Evolutionary conservation across 208 protist species (phyloP), one percentile per base, ranked within the genome.

Genomic region (Crithidia fasciculata): DNA sequence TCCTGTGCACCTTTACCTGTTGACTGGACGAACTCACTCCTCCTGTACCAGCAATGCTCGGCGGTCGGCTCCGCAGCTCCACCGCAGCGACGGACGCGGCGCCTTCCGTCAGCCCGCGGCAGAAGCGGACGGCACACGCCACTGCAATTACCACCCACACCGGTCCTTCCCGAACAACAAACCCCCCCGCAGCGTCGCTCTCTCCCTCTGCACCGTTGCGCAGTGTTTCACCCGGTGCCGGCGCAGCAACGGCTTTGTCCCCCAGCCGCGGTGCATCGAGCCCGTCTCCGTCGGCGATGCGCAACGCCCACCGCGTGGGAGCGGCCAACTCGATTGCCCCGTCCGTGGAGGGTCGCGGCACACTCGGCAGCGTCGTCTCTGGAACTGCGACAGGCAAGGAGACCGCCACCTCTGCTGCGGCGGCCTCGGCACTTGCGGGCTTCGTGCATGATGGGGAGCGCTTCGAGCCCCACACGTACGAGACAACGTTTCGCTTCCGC

Each of bases 401-500:
- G 12, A 73, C 70, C 19, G 59, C 44, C 15, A 45, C 56, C 18
- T 66, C 78, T 2, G 28, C 28, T 28, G 28, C 28, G 28, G 28
- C 45, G 45, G 45, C 9, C 45, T 8, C 12, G 9, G 12, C 45
- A 8, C 44, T 63, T 1, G 57, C 71, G 2, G 45, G 56, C 36
- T 63, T 74, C 39, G 68, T 54, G 36, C 56, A 54, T 12, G 68
- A 66, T 18, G 81, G 81, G 0, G 72, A 72, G 50, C 74, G 71
- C 28, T 80, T 79, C 15, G 71, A 89, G 65, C 82, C 82, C 5
- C 71, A 60, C 72, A 60, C 18, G 47, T 81, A 86, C 64, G 73
- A 76, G 55, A 82, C 77, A 8, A 65, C 63, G 0, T 94, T 91
- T 54, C 44, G 63, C 37, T 71, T 94, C 40, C 64, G 49, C 5